phyloP scores from a whole-genome alignment of 2,329 filamentous ascomycete genomes.

The Emergomyces africanus region DNA sequence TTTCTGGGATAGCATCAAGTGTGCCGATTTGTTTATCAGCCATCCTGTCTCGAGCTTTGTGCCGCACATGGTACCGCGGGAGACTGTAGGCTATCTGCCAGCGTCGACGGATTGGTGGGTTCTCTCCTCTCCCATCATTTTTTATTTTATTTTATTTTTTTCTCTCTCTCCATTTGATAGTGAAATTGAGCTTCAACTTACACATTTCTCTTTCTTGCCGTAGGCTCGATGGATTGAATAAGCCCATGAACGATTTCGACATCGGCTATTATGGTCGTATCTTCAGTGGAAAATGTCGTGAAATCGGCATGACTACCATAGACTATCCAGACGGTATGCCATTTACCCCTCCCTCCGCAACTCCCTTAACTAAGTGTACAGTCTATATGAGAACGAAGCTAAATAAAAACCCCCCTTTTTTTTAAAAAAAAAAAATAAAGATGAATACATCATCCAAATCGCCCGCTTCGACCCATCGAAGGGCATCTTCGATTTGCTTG shows the following conservation, averaged over 20 bases:
- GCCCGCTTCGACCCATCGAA: slow-evolving; percentile 76
- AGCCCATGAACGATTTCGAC: slow-evolving; percentile 57
- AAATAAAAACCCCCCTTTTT: background rate
- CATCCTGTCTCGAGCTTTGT: slow-evolving; percentile 69
- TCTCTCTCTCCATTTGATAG: background rate
- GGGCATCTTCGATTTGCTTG: slow-evolving; percentile 65
- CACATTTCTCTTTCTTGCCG: slow-evolving; percentile 12
- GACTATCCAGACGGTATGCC: slow-evolving; percentile 24
- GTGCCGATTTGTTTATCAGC: slow-evolving; percentile 67
- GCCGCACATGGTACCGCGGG: slow-evolving; percentile 50
- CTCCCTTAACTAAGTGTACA: background rate
- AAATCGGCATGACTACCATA: slow-evolving; percentile 37
- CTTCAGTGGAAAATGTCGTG: slow-evolving; percentile 53
- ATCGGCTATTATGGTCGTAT: slow-evolving; percentile 59
- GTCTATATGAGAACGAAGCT: slow-evolving; percentile 38
- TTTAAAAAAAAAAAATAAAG: slow-evolving; percentile 17
- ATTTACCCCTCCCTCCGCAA: background rate
- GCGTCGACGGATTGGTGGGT: slow-evolving; percentile 66
- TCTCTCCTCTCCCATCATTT: background rate
- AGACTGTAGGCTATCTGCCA: slow-evolving; percentile 62
- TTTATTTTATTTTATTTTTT: too few relatives aligned
- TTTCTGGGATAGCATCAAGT: slow-evolving; percentile 58
- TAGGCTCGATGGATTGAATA: slow-evolving; percentile 68
- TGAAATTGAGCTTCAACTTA: slow-evolving; percentile 1
- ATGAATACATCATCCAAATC: slow-evolving; percentile 66